A percentile compares a stretch with the other conserved stretches of the same genome.
Evolutionary conservation across 2,329 filamentous ascomycete species (phyloP).

Genomic region (Aspergillus terreus): DNA sequence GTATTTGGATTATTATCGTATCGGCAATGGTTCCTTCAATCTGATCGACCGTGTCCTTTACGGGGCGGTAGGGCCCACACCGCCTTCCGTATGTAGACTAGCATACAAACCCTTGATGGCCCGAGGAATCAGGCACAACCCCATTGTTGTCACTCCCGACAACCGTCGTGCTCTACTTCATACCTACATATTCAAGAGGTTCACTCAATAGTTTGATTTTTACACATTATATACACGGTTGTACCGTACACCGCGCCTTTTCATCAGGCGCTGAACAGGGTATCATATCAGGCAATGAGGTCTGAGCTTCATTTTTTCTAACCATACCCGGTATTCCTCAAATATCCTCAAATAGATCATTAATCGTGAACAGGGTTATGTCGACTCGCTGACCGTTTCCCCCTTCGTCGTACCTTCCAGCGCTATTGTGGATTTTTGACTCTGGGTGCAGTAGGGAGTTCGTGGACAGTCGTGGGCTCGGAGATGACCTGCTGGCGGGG

Average conservation of each 20-base stretch:
- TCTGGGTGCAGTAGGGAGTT: neutral
- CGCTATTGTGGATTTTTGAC: neutral
- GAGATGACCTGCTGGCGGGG: constrained; percentile 14
- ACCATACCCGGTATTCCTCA: neutral
- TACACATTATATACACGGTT: neutral
- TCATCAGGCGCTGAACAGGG: neutral
- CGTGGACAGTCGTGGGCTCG: too few relatives aligned
- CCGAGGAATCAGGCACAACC: neutral
- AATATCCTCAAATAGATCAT: neutral
- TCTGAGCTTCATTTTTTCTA: constrained; percentile 7
- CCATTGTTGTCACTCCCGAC: neutral
- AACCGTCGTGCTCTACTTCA: neutral
- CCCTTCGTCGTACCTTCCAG: neutral
- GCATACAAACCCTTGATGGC: neutral
- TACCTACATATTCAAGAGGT: neutral
- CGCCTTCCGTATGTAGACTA: constrained; percentile 22
- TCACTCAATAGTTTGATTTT: neutral
- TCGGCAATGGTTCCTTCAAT: constrained; percentile 22
- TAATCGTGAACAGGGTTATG: neutral
- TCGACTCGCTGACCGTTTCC: neutral
- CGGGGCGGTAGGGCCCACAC: constrained; percentile 16
- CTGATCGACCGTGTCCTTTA: constrained; percentile 40
- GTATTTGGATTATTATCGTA: constrained; percentile 23
- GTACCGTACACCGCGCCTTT: neutral
- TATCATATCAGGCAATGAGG: constrained; percentile 2